Percentiles rank a stretch among this genome's conserved stretches.
Conservation (phyloP, 75 land plant genomes). For the Azolla pinnata region DNA sequence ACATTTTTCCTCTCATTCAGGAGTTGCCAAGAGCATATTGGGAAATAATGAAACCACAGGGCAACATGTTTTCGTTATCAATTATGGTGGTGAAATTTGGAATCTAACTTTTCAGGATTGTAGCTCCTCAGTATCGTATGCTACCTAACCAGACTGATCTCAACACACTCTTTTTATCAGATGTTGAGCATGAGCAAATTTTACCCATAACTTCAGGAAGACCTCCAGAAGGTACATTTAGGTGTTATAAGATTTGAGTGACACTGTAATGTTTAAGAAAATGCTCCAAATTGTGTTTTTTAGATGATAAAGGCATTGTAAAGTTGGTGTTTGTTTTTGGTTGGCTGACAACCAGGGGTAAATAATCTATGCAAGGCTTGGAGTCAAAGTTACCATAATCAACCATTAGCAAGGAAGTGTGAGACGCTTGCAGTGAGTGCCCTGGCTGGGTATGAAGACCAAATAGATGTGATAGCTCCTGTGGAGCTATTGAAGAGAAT, state of each 20-base stretch:
- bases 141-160: slow-evolving; percentile 92
- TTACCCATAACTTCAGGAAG: slow-evolving; percentile 21
- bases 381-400: slow-evolving; percentile 35
- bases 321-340: no score
- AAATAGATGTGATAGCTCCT: slow-evolving; percentile 97
- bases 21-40: no score
- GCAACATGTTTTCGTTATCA: neutral
- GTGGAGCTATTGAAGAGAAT: slow-evolving; percentile 94
- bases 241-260: no score
- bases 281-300: neutral
- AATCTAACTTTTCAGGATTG: slow-evolving; percentile 27
- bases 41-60: no score
- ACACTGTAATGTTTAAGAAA: no score
- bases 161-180: slow-evolving; percentile 53
- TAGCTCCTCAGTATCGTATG: slow-evolving; percentile 80
- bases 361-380: slow-evolving; percentile 29
- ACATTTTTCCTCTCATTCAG: no score
- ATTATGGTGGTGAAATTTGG: neutral
- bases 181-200: slow-evolving; percentile 35
- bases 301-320: neutral
- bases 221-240: slow-evolving; percentile 48
- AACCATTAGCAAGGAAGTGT: slow-evolving; percentile 71
- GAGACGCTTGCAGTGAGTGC: slow-evolving; percentile 94
- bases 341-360: no score
- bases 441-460: slow-evolving; percentile 80